These are phyloP conservation scores for Linnemannia exigua DNA, from an alignment of 192 early-diverging fungal genomes.

Conservation along the genomic window DNA sequence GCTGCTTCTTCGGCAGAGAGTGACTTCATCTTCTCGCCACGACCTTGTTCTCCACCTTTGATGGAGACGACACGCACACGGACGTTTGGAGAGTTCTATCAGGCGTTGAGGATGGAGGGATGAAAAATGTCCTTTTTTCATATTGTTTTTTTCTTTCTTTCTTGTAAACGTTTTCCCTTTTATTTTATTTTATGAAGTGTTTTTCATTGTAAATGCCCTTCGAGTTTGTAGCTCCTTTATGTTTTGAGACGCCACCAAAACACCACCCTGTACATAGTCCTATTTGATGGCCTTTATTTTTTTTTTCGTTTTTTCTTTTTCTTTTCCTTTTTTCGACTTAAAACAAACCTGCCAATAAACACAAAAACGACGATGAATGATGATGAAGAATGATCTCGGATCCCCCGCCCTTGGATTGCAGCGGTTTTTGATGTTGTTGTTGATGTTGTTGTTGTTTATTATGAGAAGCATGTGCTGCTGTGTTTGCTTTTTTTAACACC, in stretches of 20 bases:
- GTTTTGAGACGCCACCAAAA: too few species aligned
- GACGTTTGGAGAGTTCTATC: slow-evolving; percentile 45
- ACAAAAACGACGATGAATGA: too few species aligned
- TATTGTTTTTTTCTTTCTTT: background rate
- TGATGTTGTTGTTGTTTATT: too few species aligned
- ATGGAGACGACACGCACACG: slow-evolving; percentile 3
- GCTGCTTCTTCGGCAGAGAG: too few species aligned
- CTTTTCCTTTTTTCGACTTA: background rate
- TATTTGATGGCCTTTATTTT: background rate
- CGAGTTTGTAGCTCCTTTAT: background rate
- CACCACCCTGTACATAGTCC: too few species aligned
- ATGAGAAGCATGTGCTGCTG: background rate
- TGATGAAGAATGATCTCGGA: background rate
- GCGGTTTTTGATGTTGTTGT: background rate
- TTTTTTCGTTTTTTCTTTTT: background rate
- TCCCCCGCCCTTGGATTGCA: background rate
- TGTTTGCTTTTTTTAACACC: background rate
- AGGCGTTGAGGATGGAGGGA: slow-evolving; percentile 34
- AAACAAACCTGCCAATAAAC: background rate
- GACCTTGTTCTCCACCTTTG: slow-evolving; percentile 35
- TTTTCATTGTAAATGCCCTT: too few species aligned
- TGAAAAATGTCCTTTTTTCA: background rate
- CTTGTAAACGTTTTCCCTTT: background rate
- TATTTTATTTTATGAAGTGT: background rate
- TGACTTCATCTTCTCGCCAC: slow-evolving; percentile 47